These are phyloP conservation scores for Botryosphaeria dothidea DNA, from an alignment of 2,329 filamentous ascomycete genomes.

Conservation along the genomic window DNA sequence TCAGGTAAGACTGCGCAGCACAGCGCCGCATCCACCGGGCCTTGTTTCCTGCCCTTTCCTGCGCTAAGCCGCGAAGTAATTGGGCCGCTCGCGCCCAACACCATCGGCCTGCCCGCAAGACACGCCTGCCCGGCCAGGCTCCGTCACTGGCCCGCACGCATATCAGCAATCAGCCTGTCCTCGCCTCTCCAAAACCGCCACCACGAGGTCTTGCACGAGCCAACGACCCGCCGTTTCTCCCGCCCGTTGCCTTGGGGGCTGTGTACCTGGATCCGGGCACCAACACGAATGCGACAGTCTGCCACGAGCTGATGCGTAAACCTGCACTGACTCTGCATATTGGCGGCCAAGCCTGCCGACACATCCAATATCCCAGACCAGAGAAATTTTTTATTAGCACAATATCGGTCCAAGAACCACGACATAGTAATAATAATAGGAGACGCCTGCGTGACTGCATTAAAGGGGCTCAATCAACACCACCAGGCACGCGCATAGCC, in stretches of 20 bases:
- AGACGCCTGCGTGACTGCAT: background rate
- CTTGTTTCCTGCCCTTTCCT: background rate
- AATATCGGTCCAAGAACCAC: background rate
- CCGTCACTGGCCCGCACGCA: background rate
- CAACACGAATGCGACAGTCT: conserved; percentile 11
- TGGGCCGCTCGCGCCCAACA: background rate
- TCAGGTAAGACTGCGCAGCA: background rate
- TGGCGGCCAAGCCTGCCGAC: background rate
- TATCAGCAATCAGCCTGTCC: background rate
- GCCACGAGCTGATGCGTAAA: background rate
- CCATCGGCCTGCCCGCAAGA: background rate
- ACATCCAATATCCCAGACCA: background rate
- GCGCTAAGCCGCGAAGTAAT: background rate
- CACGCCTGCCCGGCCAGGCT: background rate
- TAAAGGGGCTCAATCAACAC: conserved; percentile 9
- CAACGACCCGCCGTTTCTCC: background rate
- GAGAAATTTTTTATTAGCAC: background rate
- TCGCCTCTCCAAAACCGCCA: background rate
- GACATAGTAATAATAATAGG: background rate
- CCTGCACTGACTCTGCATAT: conserved; percentile 4
- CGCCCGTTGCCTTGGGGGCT: background rate
- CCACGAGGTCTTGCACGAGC: background rate
- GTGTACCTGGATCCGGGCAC: conserved; percentile 1
- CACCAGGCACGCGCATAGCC: background rate
- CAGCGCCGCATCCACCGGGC: background rate